These are phyloP conservation scores for Talaromyces piceae DNA, from an alignment of 2,329 filamentous ascomycete species.

Conservation along the genomic window DNA sequence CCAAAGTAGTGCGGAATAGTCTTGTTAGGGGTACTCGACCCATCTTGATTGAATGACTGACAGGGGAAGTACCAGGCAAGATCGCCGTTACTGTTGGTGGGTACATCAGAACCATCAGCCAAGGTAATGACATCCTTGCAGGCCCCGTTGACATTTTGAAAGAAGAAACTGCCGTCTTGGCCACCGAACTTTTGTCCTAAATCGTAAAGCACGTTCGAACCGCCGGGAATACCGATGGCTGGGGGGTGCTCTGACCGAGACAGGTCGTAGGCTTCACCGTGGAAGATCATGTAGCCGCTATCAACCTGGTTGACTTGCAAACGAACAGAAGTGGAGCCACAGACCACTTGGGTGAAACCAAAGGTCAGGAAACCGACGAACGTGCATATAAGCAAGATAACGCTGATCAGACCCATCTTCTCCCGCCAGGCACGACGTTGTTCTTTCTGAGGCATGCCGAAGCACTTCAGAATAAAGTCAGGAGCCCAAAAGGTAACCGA, in stretches of 20 bases:
- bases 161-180: slow-evolving; percentile 92
- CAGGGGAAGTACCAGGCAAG: slow-evolving; percentile 98
- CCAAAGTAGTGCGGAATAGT: slow-evolving; percentile 72
- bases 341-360: slow-evolving; percentile 86
- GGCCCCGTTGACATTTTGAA: slow-evolving; percentile 95
- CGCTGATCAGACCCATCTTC: slow-evolving; percentile 93
- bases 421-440: slow-evolving; percentile 93
- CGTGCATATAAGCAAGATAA: slow-evolving; percentile 80
- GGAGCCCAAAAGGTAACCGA: slow-evolving; percentile 93
- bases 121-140: slow-evolving; percentile 85
- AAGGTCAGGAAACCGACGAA: slow-evolving; percentile 95
- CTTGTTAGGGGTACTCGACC: slow-evolving; percentile 67
- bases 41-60: slow-evolving; percentile 85
- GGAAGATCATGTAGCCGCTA: slow-evolving; percentile 87
- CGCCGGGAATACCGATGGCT: slow-evolving; percentile 66
- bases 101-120: slow-evolving; percentile 65
- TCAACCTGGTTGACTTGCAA: slow-evolving; percentile 77
- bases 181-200: slow-evolving; percentile 73
- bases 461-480: slow-evolving; percentile 73
- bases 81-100: slow-evolving; percentile 63
- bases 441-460: slow-evolving; percentile 74
- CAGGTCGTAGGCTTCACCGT: slow-evolving; percentile 83
- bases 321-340: slow-evolving; percentile 62
- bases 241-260: slow-evolving; percentile 68
- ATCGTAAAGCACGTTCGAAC: slow-evolving; percentile 79